A percentile compares a stretch with the other conserved stretches of the same genome.
Evolutionary conservation across 2,329 filamentous ascomycete species (phyloP).

Genomic region (Xylariaceae sp.): DNA sequence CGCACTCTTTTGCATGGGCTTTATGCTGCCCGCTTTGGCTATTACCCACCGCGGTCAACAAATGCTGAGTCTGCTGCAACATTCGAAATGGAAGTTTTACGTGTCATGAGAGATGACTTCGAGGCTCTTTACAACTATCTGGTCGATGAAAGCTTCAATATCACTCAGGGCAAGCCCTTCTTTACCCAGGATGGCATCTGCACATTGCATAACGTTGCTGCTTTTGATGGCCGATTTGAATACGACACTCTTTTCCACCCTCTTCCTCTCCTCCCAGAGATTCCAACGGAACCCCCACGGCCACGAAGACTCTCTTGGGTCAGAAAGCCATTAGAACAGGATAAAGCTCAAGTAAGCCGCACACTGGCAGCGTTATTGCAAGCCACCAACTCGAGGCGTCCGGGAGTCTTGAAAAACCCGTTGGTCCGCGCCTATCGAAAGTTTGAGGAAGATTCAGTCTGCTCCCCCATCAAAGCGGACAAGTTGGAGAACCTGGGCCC

Average conservation of each 20-base stretch:
- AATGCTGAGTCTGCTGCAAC: constrained; percentile 38
- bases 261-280: constrained; percentile 61
- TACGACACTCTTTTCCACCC: constrained; percentile 60
- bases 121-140: constrained; percentile 66
- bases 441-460: constrained; percentile 61
- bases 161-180: constrained; percentile 46
- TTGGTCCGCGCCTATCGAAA: constrained; percentile 65
- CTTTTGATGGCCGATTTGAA: constrained; percentile 60
- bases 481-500: constrained; percentile 55
- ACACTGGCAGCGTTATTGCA: constrained; percentile 50
- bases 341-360: constrained; percentile 45
- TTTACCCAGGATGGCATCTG: constrained; percentile 64
- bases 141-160: constrained; percentile 57
- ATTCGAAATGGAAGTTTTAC: constrained; percentile 57
- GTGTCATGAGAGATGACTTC: constrained; percentile 65
- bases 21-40: constrained; percentile 64
- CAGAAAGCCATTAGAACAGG: constrained; percentile 37
- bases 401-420: constrained; percentile 40
- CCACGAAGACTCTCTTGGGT: constrained; percentile 40
- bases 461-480: constrained; percentile 49
- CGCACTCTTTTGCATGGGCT: constrained; percentile 63
- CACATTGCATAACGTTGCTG: constrained; percentile 62
- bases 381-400: constrained; percentile 44
- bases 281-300: constrained; percentile 14
- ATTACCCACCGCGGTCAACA: constrained; percentile 60